A percentile compares a stretch with the other conserved stretches of the same genome.
phyloP scores from a whole-genome alignment of 345 rosid species.

The Excoecaria cochinchinensis region DNA sequence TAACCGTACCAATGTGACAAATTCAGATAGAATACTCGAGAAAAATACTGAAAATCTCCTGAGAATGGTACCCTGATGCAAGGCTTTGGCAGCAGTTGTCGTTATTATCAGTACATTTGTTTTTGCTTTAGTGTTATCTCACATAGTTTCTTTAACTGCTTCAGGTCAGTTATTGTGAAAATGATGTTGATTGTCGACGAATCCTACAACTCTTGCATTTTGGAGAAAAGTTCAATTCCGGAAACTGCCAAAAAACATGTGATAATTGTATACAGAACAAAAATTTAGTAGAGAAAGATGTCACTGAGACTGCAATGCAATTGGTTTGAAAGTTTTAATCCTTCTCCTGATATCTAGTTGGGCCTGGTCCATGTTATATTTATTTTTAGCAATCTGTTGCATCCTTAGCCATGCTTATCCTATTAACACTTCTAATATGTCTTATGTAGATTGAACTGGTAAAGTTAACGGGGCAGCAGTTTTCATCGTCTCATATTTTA shows the following conservation, averaged over 20 bases:
- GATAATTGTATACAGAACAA: conserved; percentile 77
- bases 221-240: conserved; percentile 80
- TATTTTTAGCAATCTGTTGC: background rate
- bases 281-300: conserved; percentile 77
- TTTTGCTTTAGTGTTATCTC: background rate
- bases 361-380: background rate
- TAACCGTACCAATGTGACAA: conserved; percentile 49
- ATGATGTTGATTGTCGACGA: conserved; percentile 94
- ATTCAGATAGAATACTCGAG: conserved; percentile 76
- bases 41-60: conserved; percentile 87
- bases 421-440: background rate
- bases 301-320: conserved; percentile 74
- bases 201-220: conserved; percentile 84
- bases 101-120: conserved; percentile 1
- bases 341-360: background rate
- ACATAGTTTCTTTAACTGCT: conserved; percentile 11
- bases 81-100: conserved; percentile 8
- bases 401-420: conserved; percentile 2
- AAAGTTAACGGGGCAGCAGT: conserved; percentile 68
- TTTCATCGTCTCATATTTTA: conserved; percentile 80
- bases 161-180: conserved; percentile 95
- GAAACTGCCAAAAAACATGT: conserved; percentile 76
- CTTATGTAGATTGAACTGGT: conserved; percentile 81
- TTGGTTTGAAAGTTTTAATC: conserved; percentile 49
- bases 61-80: conserved; percentile 60